These are phyloP conservation scores for Ustilago shanxiensis DNA, from an alignment of 1,284 basidiomycete genomes.

Conservation along the genomic window DNA sequence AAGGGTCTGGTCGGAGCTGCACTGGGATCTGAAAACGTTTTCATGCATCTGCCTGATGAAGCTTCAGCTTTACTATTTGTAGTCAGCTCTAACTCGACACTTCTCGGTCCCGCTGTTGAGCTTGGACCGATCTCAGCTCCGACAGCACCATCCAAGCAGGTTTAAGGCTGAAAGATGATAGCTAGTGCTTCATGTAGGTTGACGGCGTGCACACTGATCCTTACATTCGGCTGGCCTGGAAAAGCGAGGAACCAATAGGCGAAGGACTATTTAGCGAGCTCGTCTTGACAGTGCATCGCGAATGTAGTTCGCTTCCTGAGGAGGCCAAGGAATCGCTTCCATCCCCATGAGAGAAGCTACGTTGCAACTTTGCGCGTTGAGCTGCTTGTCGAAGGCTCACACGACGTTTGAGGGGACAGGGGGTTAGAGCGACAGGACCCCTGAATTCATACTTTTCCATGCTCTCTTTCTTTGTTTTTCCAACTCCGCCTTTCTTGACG, in stretches of 20 bases:
- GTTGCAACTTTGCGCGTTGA: neutral
- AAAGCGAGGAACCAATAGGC: neutral
- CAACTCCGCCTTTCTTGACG: neutral
- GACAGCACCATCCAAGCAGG: too few relatives aligned
- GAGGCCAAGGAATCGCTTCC: neutral
- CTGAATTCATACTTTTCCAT: neutral
- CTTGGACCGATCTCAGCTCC: too few relatives aligned
- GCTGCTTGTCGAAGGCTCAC: too few relatives aligned
- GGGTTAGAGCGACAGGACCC: neutral
- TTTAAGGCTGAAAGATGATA: too few relatives aligned
- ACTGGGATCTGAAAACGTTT: neutral
- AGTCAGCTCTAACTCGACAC: too few relatives aligned
- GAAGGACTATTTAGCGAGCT: neutral
- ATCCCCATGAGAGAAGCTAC: neutral
- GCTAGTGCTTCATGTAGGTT: too few relatives aligned
- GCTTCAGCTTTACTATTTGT: neutral
- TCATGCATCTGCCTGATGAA: neutral
- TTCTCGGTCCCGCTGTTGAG: too few relatives aligned
- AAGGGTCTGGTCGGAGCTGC: neutral
- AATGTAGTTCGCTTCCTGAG: neutral
- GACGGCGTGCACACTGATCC: neutral
- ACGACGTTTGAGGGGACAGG: too few relatives aligned
- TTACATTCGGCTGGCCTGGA: neutral
- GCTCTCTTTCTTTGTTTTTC: neutral
- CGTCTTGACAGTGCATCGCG: neutral